Conservation (phyloP, 2,329 filamentous ascomycete genomes). For the Colletotrichum theobromicola region DNA sequence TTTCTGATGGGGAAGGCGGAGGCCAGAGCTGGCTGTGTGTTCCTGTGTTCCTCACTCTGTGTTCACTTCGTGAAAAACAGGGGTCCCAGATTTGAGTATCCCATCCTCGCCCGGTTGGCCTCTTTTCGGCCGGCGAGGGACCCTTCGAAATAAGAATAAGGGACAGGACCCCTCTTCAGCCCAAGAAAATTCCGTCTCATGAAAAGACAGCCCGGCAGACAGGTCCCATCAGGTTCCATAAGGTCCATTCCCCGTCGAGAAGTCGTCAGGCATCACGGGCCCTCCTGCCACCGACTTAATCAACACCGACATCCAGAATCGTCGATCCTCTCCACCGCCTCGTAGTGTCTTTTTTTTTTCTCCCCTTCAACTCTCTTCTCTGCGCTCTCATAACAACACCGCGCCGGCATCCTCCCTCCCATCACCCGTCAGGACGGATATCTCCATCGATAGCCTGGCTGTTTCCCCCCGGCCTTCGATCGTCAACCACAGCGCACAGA, state of each 20-base stretch:
- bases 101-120: neutral
- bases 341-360: neutral
- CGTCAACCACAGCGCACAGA: neutral
- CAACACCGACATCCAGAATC: neutral
- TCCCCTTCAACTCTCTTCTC: neutral
- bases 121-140: neutral
- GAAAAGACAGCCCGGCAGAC: neutral
- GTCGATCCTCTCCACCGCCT: neutral
- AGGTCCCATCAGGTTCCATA: neutral
- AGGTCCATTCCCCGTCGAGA: neutral
- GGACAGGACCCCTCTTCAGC: conserved; percentile 7
- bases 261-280: neutral
- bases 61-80: neutral
- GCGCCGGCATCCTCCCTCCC: neutral
- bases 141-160: conserved; percentile 19
- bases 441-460: neutral
- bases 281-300: neutral
- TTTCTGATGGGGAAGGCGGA: neutral
- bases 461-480: neutral
- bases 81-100: neutral
- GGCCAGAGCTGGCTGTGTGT: neutral
- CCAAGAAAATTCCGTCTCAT: conserved; percentile 3
- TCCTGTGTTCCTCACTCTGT: neutral
- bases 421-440: neutral
- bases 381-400: neutral